phyloP scores from a whole-genome alignment of 768 basidiomycete species.

The Mycena chlorophos region DNA sequence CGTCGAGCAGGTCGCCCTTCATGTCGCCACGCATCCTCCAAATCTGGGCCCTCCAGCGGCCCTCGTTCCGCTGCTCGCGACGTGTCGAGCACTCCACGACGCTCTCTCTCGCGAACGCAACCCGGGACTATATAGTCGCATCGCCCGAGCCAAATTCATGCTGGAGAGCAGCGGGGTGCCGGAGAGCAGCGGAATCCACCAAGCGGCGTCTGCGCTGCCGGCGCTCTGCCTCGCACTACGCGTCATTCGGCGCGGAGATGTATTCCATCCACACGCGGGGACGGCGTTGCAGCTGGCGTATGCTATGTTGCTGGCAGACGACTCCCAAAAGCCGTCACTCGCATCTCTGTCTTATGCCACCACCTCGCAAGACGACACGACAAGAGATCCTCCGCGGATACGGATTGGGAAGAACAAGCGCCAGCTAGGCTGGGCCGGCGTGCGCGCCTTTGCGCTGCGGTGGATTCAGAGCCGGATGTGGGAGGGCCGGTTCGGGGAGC shows the following conservation, averaged over 20 bases:
- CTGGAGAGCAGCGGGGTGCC: neutral
- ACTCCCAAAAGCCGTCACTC: neutral
- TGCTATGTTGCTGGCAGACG: constrained; percentile 9
- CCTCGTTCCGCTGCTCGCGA: constrained; percentile 10
- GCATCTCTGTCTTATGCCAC: neutral
- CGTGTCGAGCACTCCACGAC: neutral
- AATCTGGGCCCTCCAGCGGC: constrained; percentile 19
- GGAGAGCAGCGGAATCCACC: neutral
- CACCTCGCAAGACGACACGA: neutral
- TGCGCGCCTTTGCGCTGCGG: constrained; percentile 6
- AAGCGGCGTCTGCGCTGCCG: neutral
- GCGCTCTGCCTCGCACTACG: neutral
- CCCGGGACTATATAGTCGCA: constrained; percentile 1
- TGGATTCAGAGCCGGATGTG: constrained; percentile 4
- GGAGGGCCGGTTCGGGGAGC: constrained; percentile 1
- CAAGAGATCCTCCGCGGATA: neutral
- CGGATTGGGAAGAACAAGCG: constrained; percentile 10
- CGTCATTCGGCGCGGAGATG: constrained; percentile 4
- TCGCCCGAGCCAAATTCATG: constrained; percentile 10
- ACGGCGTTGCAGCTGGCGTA: constrained; percentile 7
- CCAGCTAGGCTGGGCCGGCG: constrained; percentile 16
- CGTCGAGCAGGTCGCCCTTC: constrained; percentile 13
- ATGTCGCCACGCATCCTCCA: constrained; percentile 17
- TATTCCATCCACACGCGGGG: neutral
- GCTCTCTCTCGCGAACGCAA: neutral